Evolutionary conservation across 768 basidiomycete genomes (phyloP).

Genomic region (Leccinum disarticulatum): DNA sequence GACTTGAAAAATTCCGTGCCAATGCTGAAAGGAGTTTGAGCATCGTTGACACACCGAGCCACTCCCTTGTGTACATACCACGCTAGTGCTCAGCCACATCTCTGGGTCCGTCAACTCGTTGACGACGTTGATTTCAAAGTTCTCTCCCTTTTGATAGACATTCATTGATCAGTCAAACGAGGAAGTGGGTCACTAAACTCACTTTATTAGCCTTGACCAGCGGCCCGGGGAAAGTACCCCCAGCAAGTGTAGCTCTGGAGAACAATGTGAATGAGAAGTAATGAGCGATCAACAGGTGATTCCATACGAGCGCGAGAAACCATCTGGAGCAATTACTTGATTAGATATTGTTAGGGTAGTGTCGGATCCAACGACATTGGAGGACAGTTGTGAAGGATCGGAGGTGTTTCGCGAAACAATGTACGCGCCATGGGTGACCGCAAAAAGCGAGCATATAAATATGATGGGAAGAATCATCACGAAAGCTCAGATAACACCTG

Average conservation of each 20-base stretch:
- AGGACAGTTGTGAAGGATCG: not conserved
- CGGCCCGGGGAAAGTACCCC: constrained; percentile 46
- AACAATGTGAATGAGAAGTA: not conserved
- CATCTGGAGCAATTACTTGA: constrained; percentile 46
- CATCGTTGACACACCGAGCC: not conserved
- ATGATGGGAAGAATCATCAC: constrained; percentile 14
- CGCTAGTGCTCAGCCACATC: constrained; percentile 52
- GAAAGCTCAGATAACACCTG: not conserved
- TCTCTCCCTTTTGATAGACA: constrained; percentile 36
- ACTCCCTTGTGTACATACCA: constrained; percentile 25
- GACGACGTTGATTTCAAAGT: constrained; percentile 44
- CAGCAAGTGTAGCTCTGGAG: constrained; percentile 33
- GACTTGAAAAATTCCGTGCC: constrained; percentile 53
- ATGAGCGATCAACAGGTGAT: not conserved
- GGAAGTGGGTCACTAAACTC: not conserved
- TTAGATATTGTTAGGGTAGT: constrained; percentile 40
- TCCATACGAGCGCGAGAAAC: constrained; percentile 44
- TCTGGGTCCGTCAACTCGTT: constrained; percentile 44
- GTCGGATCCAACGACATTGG: constrained; percentile 13
- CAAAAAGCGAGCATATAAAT: constrained; percentile 5
- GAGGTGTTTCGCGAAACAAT: constrained; percentile 17
- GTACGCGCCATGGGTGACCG: constrained; percentile 15
- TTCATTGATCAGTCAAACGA: not conserved
- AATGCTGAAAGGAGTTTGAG: constrained; percentile 40
- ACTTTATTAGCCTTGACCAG: constrained; percentile 40